Evolutionary conservation across 75 land plant species (phyloP), one percentile per base, ranked within the genome.

Genomic region (Pinus taeda): DNA sequence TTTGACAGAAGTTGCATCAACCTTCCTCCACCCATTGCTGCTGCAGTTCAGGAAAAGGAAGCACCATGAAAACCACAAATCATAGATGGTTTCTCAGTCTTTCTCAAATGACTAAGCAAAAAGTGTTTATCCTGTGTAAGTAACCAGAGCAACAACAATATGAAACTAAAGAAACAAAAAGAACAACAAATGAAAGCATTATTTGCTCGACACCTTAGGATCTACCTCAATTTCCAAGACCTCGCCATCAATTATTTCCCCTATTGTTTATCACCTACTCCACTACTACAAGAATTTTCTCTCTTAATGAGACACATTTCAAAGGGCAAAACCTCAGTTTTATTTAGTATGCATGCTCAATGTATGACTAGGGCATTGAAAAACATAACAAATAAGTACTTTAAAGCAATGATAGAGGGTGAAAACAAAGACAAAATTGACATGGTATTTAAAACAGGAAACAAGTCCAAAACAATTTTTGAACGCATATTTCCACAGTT

Each of bases 21-120:
- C 24, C 12, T 12, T 69, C 72, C 72, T 69, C 72, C 72, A 36
- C 42, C 42, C n/a, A 45, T n/a, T 42, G 72, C 72, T 69, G 55
- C 69, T 65, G 69, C 24, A 69, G 53, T 69, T 22, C 12, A 69
- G 42, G 21, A 17, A 67, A 64, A 30, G 15, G 4, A 37, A 65
- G 1, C 14, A 62, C 13, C 18, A 13, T 69, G 21, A 69, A 42
- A 42, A 69, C 11, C 72, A 42, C 13, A 42, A 69, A 39, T 20
- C 39, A 69, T 49, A 49, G 55, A 49, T 49, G 12, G 55, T 49
- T 49, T 49, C 55, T 39, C 42, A 39, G 5, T 39, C 42, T 39
- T 39, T 39, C 42, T 4, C 55, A 49, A 49, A 9, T 49, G 55
- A 49, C 12, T 9, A 49, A 49, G 9, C 12, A 49, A 49, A 49